Conservation (phyloP, 1,284 basidiomycete species). For the Serendipita sp. region DNA sequence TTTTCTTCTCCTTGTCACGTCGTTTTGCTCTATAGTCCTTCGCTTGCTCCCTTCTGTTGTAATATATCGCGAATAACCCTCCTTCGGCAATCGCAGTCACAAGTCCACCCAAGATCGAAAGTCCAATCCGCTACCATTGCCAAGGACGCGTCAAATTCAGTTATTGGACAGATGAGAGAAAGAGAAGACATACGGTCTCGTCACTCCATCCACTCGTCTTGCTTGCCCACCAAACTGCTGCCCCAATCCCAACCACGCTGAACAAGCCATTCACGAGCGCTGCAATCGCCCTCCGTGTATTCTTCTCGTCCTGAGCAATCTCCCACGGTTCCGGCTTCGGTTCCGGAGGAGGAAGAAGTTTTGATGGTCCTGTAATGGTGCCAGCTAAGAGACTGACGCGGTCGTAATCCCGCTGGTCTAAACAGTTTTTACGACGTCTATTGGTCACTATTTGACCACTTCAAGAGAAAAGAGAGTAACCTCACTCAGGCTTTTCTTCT, state of each 20-base stretch:
- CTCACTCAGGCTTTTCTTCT: slow-evolving; percentile 26
- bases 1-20: not conserved
- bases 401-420: slow-evolving; percentile 36
- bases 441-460: not conserved
- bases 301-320: slow-evolving; percentile 28
- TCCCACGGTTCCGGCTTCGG: slow-evolving; percentile 29
- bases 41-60: not conserved
- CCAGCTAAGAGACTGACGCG: slow-evolving; percentile 68
- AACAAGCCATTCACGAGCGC: slow-evolving; percentile 55
- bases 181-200: slow-evolving; percentile 46
- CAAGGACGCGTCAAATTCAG: not conserved
- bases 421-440: not conserved
- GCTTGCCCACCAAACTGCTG: slow-evolving; percentile 58
- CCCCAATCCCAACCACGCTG: slow-evolving; percentile 49
- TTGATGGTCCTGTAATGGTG: slow-evolving; percentile 54
- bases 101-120: not conserved
- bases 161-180: slow-evolving; percentile 7
- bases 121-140: not conserved
- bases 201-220: slow-evolving; percentile 44
- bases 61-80: slow-evolving; percentile 1
- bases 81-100: not conserved
- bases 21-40: not conserved
- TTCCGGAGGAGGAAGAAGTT: slow-evolving; percentile 40
- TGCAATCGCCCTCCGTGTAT: slow-evolving; percentile 51
- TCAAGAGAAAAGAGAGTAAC: not conserved